Evolutionary conservation across 176 grass and related monocot species (phyloP).

Genomic region (Thinopyrum elongatum): DNA sequence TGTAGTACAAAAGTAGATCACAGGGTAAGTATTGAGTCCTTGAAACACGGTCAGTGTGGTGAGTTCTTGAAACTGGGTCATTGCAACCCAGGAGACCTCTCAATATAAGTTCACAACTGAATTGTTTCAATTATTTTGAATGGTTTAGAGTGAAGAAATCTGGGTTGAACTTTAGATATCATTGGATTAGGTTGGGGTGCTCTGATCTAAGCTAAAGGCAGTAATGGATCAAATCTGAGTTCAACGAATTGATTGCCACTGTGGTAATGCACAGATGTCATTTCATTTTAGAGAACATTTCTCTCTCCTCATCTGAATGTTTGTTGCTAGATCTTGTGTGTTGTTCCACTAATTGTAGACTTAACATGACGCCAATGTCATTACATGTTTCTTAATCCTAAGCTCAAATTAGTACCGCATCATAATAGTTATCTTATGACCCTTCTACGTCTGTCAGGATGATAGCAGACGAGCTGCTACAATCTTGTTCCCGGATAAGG

Average conservation of each 20-base stretch:
- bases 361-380: neutral
- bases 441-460: conserved; percentile 47
- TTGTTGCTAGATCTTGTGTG: conserved; percentile 19
- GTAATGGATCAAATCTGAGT: neutral
- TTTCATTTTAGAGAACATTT: conserved; percentile 7
- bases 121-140: neutral
- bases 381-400: neutral
- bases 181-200: neutral
- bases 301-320: neutral
- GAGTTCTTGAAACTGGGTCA: neutral
- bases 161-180: neutral
- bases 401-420: neutral
- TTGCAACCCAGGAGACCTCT: neutral
- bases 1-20: neutral
- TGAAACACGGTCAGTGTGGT: too few relatives aligned
- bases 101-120: neutral
- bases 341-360: conserved; percentile 1
- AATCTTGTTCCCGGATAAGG: conserved; percentile 70
- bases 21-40: too few relatives aligned
- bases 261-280: neutral
- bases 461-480: conserved; percentile 86
- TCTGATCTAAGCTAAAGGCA: neutral
- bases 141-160: neutral
- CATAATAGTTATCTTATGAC: neutral
- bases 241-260: neutral